phyloP scores from a whole-genome alignment of 306 rosid genomes.

The Parietaria judaica region DNA sequence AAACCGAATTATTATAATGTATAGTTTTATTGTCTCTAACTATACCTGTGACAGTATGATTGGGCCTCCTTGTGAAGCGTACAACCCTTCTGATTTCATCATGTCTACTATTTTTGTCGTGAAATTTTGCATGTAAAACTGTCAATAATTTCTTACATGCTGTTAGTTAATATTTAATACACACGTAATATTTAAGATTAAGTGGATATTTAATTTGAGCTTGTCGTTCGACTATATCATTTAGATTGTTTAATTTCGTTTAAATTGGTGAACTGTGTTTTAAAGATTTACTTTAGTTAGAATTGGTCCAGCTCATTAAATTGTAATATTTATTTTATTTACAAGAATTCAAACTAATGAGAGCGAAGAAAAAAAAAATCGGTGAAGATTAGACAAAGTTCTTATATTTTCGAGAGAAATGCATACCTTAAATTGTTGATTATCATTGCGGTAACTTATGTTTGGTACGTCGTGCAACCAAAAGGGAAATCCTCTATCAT shows the following conservation, averaged over 20 bases:
- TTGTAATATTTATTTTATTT: no score
- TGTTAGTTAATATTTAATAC: background rate
- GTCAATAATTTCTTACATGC: background rate
- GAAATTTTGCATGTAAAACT: conserved; percentile 73
- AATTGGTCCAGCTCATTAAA: no score
- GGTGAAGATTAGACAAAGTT: no score
- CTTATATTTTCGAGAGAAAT: background rate
- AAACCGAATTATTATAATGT: no score
- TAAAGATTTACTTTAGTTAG: no score
- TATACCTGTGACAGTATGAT: conserved; percentile 57
- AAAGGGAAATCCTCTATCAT: conserved; percentile 59
- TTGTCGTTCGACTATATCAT: no score
- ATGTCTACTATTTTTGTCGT: conserved; percentile 55
- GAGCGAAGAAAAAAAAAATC: no score
- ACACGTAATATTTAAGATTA: background rate
- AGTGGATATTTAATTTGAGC: no score
- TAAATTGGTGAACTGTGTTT: no score
- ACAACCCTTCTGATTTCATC: conserved; percentile 60
- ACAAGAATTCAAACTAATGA: no score
- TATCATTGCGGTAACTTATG: conserved; percentile 64
- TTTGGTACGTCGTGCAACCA: conserved; percentile 71
- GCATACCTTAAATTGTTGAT: conserved; percentile 63
- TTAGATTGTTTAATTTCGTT: no score
- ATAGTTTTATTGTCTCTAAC: no score
- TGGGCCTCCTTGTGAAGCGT: conserved; percentile 82